Conservation (phyloP, 805 yeast genomes). For the Yueomyces sp. region DNA sequence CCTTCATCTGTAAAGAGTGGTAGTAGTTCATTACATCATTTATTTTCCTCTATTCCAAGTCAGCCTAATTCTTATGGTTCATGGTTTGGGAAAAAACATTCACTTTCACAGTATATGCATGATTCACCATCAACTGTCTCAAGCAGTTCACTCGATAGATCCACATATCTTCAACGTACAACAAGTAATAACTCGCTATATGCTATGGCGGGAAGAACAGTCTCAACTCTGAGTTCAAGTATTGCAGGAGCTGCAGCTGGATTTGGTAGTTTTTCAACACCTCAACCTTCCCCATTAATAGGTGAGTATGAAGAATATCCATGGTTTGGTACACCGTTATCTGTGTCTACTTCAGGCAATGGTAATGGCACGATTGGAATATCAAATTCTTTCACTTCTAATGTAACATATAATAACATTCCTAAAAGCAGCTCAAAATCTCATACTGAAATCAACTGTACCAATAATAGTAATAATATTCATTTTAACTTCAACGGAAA, state of each 20-base stretch:
- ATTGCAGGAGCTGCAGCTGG: not conserved
- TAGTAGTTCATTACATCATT: constrained; percentile 24
- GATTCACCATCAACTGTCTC: constrained; percentile 15
- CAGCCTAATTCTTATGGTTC: constrained; percentile 22
- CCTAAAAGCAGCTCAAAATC: too few relatives aligned
- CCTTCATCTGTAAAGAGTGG: constrained; percentile 25
- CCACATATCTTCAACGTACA: constrained; percentile 11
- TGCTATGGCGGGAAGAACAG: not conserved
- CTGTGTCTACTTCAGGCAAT: not conserved
- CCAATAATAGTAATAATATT: constrained; percentile 1
- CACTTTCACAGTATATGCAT: constrained; percentile 10
- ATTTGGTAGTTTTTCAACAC: constrained; percentile 8
- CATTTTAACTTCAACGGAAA: not conserved
- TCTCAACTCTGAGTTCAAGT: not conserved
- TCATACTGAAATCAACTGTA: not conserved
- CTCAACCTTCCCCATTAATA: constrained; percentile 25
- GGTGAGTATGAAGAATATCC: constrained; percentile 30
- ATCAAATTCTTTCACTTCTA: not conserved
- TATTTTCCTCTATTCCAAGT: constrained; percentile 28
- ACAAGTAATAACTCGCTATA: constrained; percentile 14
- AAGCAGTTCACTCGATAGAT: constrained; percentile 10
- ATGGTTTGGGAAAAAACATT: constrained; percentile 21
- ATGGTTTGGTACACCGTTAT: constrained; percentile 21
- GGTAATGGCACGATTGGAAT: not conserved
- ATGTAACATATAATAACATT: not conserved